Conservation (phyloP, 768 basidiomycete genomes). For the Lyophyllum shimeji region DNA sequence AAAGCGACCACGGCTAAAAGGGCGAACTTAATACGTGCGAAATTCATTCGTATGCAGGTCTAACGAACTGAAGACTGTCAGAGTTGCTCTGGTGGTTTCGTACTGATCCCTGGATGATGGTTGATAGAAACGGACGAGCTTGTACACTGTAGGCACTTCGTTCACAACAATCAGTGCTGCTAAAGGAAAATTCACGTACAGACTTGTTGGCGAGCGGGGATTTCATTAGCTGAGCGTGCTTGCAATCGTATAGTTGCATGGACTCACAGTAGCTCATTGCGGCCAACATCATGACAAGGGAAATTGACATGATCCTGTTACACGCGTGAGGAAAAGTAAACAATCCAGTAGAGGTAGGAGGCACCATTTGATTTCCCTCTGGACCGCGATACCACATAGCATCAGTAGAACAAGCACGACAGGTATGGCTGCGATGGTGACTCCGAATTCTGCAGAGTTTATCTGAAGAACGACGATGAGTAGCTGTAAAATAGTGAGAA, state of each 20-base stretch:
- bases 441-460: conserved; percentile 73
- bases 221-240: conserved; percentile 4
- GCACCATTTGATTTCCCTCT: conserved; percentile 81
- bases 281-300: conserved; percentile 76
- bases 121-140: conserved; percentile 80
- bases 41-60: neutral
- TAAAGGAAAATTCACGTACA: conserved; percentile 29
- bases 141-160: conserved; percentile 56
- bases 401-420: conserved; percentile 68
- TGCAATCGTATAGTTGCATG: neutral
- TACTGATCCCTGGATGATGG: conserved; percentile 57
- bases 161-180: neutral
- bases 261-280: conserved; percentile 76
- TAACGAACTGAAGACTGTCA: conserved; percentile 76
- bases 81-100: conserved; percentile 70
- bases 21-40: neutral
- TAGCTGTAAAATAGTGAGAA: conserved; percentile 45
- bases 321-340: neutral
- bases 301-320: conserved; percentile 67
- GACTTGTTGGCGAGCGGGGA: conserved; percentile 26
- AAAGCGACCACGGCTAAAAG: conserved; percentile 75
- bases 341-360: too few species aligned
- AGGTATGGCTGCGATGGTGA: conserved; percentile 84
- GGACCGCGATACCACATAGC: conserved; percentile 67
- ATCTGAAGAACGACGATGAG: conserved; percentile 71